phyloP scores from a whole-genome alignment of 345 rosid genomes.

The Aethionema arabicum region DNA sequence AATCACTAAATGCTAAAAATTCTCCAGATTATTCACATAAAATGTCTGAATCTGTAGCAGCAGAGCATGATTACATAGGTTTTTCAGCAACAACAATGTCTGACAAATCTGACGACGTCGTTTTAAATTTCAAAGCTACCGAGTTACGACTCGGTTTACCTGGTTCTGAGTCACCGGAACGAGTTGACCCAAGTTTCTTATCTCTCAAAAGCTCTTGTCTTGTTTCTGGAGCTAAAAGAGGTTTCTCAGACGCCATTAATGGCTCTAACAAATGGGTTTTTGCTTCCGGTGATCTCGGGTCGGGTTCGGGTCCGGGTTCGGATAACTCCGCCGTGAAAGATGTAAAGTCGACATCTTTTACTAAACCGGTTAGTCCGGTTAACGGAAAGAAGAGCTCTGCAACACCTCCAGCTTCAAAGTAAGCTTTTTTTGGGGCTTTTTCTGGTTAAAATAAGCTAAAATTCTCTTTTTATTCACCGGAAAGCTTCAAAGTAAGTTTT shows the following conservation, averaged over 20 bases:
- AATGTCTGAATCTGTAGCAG: constrained; percentile 44
- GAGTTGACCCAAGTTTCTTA: constrained; percentile 35
- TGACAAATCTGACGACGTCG: constrained; percentile 26
- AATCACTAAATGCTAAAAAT: constrained; percentile 29
- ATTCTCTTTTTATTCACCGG: too few species aligned
- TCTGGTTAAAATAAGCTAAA: too few species aligned
- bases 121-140: constrained; percentile 62
- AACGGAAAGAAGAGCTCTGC: constrained; percentile 51
- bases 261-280: constrained; percentile 54
- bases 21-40: not conserved
- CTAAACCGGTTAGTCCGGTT: constrained; percentile 37
- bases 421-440: too few species aligned
- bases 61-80: constrained; percentile 60
- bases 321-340: constrained; percentile 41
- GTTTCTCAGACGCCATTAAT: constrained; percentile 54
- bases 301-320: constrained; percentile 27
- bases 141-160: constrained; percentile 81
- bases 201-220: constrained; percentile 43
- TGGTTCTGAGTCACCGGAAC: constrained; percentile 61
- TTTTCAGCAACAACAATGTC: constrained; percentile 39
- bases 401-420: constrained; percentile 55
- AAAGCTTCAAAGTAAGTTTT: too few species aligned
- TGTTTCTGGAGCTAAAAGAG: constrained; percentile 58
- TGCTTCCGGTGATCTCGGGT: constrained; percentile 36
- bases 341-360: constrained; percentile 34